phyloP scores from a whole-genome alignment of 1,139 yeast species.

The Zygosaccharomyces sapae region DNA sequence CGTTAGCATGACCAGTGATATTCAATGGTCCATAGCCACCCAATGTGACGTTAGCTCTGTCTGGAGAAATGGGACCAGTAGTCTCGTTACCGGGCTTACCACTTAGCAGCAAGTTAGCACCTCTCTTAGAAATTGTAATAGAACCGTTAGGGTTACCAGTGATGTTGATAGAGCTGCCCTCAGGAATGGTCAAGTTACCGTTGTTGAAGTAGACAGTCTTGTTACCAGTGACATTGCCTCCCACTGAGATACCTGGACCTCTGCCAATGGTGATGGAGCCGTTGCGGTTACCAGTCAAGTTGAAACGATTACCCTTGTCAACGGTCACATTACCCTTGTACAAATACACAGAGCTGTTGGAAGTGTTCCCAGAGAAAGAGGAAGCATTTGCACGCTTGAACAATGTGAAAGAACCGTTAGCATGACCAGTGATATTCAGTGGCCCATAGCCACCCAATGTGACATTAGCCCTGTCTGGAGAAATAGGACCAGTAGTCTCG shows the following conservation, averaged over 20 bases:
- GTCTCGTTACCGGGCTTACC: not conserved
- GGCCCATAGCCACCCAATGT: not conserved
- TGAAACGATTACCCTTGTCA: not conserved
- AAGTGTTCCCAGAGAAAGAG: too few relatives aligned
- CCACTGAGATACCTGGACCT: not conserved
- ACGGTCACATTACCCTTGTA: not conserved
- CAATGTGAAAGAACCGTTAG: constrained; percentile 1
- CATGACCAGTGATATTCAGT: constrained; percentile 2
- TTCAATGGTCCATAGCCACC: constrained; percentile 1
- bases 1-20: constrained; percentile 3
- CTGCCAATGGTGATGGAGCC: constrained; percentile 1
- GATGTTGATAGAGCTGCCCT: not conserved
- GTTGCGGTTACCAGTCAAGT: not conserved
- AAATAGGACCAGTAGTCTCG: too few relatives aligned
- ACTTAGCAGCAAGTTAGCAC: not conserved
- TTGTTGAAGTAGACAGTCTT: not conserved
- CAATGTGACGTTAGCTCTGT: not conserved
- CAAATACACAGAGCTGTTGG: not conserved
- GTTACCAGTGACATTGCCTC: not conserved
- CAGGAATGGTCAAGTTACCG: not conserved
- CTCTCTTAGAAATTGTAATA: not conserved
- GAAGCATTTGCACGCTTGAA: constrained; percentile 2
- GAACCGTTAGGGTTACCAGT: constrained; percentile 4
- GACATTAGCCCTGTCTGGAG: too few relatives aligned
- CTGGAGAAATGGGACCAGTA: not conserved